A percentile compares a stretch with the other conserved stretches of the same genome.
Evolutionary conservation across 257 asterid species (phyloP).

Genomic region (Ophiorrhiza pumila): DNA sequence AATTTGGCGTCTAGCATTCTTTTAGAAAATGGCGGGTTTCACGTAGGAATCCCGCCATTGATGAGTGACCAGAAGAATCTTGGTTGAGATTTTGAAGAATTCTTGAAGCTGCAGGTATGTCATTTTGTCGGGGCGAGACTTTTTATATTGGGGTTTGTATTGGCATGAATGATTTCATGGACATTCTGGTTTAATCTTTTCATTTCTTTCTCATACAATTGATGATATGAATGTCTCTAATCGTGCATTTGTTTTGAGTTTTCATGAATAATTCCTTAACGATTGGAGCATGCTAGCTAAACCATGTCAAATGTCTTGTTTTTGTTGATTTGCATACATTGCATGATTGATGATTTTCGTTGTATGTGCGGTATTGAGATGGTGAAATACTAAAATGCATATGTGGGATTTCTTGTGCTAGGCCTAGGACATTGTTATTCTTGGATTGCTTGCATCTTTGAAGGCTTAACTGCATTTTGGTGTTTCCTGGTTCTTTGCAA

Average conservation of each 20-base stretch:
- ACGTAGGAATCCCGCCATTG: constrained; percentile 12
- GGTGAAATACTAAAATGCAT: not conserved
- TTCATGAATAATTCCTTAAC: not conserved
- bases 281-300: not conserved
- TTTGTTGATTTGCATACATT: not conserved
- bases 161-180: not conserved
- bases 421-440: constrained; percentile 6
- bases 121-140: not conserved
- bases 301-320: not conserved
- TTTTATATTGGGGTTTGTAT: not conserved
- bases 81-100: constrained; percentile 13
- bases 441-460: not conserved
- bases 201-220: not conserved
- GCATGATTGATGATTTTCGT: not conserved
- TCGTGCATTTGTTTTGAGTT: not conserved
- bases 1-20: constrained; percentile 34
- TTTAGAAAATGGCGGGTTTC: constrained; percentile 38
- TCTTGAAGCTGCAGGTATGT: constrained; percentile 22
- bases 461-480: constrained; percentile 9
- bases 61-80: not conserved
- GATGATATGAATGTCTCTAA: too few relatives aligned
- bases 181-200: not conserved
- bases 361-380: not conserved
- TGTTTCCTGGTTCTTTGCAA: not conserved
- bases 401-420: not conserved